These are phyloP conservation scores for Mitragyna speciosa DNA, from an alignment of 257 asterid species.

Conservation along the genomic window DNA sequence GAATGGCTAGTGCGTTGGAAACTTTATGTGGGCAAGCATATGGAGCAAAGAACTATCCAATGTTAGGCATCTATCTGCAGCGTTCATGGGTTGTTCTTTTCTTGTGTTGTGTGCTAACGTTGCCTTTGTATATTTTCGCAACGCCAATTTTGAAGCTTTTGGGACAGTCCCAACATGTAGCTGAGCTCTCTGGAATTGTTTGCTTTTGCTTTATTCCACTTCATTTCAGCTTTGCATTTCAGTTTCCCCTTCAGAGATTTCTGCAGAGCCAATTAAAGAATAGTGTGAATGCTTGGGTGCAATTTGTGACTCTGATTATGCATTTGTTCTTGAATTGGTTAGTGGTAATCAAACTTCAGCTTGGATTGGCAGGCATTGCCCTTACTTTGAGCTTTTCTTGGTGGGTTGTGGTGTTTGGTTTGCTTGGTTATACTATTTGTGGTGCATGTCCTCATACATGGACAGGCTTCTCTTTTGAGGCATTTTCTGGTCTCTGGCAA, in stretches of 20 bases:
- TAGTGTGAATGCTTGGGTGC: conserved; percentile 53
- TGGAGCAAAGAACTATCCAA: conserved; percentile 72
- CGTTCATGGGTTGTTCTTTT: conserved; percentile 72
- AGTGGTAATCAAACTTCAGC: conserved; percentile 38
- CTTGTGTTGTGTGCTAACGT: conserved; percentile 35
- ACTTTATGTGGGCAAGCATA: conserved; percentile 92
- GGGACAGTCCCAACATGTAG: conserved; percentile 71
- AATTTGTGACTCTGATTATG: conserved; percentile 39
- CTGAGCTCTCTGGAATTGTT: conserved; percentile 75
- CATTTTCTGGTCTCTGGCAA: conserved; percentile 79
- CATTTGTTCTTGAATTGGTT: conserved; percentile 61
- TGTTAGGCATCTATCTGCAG: conserved; percentile 84
- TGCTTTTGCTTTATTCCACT: conserved; percentile 59
- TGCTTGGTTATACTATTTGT: conserved; percentile 43
- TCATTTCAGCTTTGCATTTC: conserved; percentile 73
- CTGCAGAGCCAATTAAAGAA: conserved; percentile 87
- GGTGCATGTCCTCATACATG: conserved; percentile 82
- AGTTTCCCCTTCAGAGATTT: conserved; percentile 73
- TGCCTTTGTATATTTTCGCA: conserved; percentile 58
- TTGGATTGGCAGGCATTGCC: conserved; percentile 62
- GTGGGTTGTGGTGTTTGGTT: conserved; percentile 51
- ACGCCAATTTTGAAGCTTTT: conserved; percentile 56
- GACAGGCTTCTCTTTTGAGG: conserved; percentile 69
- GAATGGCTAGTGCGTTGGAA: conserved; percentile 93
- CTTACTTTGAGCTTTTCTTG: conserved; percentile 56